Evolutionary conservation across 495 filamentous ascomycete genomes (phyloP).

Genomic region (Astrothelium subdiscretum): DNA sequence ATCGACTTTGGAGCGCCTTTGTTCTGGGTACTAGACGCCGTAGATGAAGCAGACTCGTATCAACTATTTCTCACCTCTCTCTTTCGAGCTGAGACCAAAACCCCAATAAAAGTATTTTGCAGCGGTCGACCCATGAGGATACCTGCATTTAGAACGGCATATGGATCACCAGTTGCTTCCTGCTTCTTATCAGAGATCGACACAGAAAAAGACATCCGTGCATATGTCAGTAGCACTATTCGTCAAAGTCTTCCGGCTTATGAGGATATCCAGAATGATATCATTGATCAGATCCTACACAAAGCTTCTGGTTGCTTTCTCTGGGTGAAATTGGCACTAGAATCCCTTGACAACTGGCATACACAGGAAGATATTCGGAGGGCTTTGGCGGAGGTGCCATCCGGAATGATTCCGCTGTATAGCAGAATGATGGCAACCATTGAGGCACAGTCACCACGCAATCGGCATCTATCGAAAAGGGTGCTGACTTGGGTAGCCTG

Average conservation of each 20-base stretch:
- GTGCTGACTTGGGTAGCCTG: conserved; percentile 3
- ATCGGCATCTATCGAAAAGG: neutral
- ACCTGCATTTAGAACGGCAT: neutral
- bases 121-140: neutral
- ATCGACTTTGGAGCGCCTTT: neutral
- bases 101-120: neutral
- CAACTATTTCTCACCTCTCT: neutral
- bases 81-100: neutral
- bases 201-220: neutral
- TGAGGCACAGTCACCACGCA: neutral
- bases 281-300: neutral
- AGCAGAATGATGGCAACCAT: neutral
- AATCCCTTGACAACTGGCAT: neutral
- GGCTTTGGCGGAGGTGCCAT: neutral
- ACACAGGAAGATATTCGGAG: neutral
- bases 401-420: neutral
- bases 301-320: neutral
- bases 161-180: neutral
- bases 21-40: neutral
- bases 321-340: neutral
- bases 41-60: neutral
- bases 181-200: neutral
- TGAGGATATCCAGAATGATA: neutral
- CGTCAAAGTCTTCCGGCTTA: neutral
- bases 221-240: neutral